Percentiles rank a stretch among this genome's conserved stretches.
Evolutionary conservation across 768 basidiomycete genomes (phyloP).

Genomic region (Mycena venus): DNA sequence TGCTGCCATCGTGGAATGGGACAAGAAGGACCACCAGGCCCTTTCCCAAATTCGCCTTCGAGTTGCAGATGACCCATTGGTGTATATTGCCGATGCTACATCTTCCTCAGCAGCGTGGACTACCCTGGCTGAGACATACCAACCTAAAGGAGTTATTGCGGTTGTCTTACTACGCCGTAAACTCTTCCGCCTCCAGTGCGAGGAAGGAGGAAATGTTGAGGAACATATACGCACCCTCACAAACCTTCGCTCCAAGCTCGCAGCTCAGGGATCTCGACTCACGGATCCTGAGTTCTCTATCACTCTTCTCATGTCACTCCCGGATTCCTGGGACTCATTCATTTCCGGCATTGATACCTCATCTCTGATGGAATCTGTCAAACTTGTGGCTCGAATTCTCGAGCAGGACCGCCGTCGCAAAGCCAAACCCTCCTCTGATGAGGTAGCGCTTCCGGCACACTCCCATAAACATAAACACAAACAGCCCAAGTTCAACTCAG

Average conservation of each 20-base stretch:
- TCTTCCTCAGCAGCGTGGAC: slow-evolving; percentile 41
- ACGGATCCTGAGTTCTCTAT: slow-evolving; percentile 45
- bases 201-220: slow-evolving; percentile 1
- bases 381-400: slow-evolving; percentile 42
- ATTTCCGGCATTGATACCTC: slow-evolving; percentile 37
- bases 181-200: too few species aligned
- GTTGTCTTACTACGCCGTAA: slow-evolving; percentile 2
- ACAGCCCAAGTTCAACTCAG: too few species aligned
- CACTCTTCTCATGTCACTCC: too few species aligned
- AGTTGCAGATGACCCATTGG: slow-evolving; percentile 9
- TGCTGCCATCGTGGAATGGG: not conserved
- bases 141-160: slow-evolving; percentile 20
- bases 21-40: slow-evolving; percentile 45
- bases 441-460: too few species aligned
- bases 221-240: too few species aligned
- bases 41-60: slow-evolving; percentile 41
- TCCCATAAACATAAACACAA: too few species aligned
- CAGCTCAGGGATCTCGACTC: slow-evolving; percentile 36
- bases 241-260: too few species aligned
- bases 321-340: slow-evolving; percentile 44
- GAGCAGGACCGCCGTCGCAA: too few species aligned
- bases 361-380: slow-evolving; percentile 31
- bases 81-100: slow-evolving; percentile 3
- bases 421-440: too few species aligned
- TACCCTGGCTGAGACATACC: slow-evolving; percentile 35